Base-by-base conservation (phyloP, 2,329 filamentous ascomycete species). In the Aurifilum marmelostoma region DNA sequence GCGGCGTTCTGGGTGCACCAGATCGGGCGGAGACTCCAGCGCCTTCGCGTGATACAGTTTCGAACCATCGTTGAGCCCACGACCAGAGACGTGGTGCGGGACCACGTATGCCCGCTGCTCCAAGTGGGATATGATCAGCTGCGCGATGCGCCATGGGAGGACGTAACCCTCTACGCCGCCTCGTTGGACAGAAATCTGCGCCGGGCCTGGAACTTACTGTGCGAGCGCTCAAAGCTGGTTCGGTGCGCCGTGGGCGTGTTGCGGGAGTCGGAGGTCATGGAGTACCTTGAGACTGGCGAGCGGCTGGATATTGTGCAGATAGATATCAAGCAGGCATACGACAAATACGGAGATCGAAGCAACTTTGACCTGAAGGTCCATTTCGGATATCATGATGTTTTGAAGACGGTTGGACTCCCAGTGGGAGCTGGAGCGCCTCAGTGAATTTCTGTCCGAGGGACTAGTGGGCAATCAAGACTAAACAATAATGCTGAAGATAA, bases 1-100 rank as follows among this genome's bases (percentile, higher is more conserved):
- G 64, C 64, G 6, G 52, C 54, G 7, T 66, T 66, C 39, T 66
- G 64, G 64, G 56, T 58, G 6, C 37, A 60, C 39, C 37, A 29
- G 7, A 52, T 66, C 5, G 34, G n/a, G 21, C 64, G 64, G 11
- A 27, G 56, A 14, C 64, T 60, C 37, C 27, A 34, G 14, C 24
- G 16, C 14, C 64, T 66, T 16, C 64, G 52, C 24, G 27, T n/a
- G 16, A 59, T 66, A 3, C 34, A 29, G 2, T 66, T 66, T 39
- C 54, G 27, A 39, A 66, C 39, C n/a, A 54, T 66, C 9, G 43
- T 50, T 3, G 64, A 66, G 54, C n/a, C 37, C 7, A 43, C 18
- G n/a, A 66, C 64, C 16, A 39, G 64, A 18, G 64, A 16, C 16
- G 54, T 58, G 4, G 54, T 66, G 11, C 32, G 64, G 7, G 64